Base-by-base conservation (phyloP, 2,329 filamentous ascomycete genomes). In the Colletotrichum tropicicola region DNA sequence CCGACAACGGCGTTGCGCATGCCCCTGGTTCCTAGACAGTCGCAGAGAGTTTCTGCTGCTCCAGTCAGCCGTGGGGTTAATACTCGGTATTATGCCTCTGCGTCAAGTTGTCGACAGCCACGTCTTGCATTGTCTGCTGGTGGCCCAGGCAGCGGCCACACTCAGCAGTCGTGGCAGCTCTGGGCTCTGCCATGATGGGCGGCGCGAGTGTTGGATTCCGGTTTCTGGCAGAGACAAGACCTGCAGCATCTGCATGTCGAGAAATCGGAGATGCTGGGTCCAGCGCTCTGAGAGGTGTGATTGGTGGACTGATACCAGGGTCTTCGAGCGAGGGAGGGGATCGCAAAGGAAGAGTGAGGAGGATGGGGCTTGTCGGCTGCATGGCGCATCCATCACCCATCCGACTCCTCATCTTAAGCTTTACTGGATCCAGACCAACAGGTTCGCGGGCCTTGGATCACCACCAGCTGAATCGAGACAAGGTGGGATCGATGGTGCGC, bases 381-480 rank as follows among this genome's bases (percentile, higher is more conserved):
- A 43, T 47, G 23, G 54, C 44, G 45, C 54, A 59, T 58, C 27
- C 54, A 47, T 48, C 43, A 48, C 19, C 10, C 28, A 37, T 59
- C 21, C 45, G 37, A 52, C 54, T 43, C 27, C 45, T 63, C 54
- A 27, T 59, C 45, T 35, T 39, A 52, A 63, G 60, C 60, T 59
- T 52, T 53, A 39, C 25, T 35, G 55, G 47, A 59, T 32, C 30
- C 47, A 51, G 54, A 37, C 37, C 30, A 47, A 59, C 30, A 51
- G 55, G 30, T 52, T 59, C 30, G 47, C 55, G 60, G 30, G 23
- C n/a, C 23, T 45, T 52, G 41, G 17, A 43, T 48, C 23, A 30
- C 15, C 13, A 60, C 61, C 61, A 60, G 48, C 61, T 65, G 8
- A 39, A 60, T 60, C n/a, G 48, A 49, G 56, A 41, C 21, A 54